A percentile compares a stretch with the other conserved stretches of the same genome.
Conservation (phyloP, 1,284 basidiomycete species). For the Pascua sp. region DNA sequence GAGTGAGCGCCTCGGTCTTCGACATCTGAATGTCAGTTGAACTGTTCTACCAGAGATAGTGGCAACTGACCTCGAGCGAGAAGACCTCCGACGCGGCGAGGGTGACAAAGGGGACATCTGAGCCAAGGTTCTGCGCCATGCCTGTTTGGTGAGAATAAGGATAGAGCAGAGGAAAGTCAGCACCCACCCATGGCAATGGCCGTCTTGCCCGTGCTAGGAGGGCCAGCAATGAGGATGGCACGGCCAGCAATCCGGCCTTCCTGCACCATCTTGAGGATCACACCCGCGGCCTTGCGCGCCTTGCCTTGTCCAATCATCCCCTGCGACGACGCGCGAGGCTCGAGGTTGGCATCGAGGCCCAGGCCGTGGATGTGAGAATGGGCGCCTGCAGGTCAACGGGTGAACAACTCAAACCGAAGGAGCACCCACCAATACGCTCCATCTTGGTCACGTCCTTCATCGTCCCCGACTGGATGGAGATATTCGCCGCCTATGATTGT, state of each 20-base stretch:
- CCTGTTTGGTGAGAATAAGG: constrained; percentile 54
- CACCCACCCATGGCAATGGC: constrained; percentile 85
- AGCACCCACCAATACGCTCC: constrained; percentile 78
- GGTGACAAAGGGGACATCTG: constrained; percentile 95
- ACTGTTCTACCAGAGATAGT: neutral
- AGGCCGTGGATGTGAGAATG: constrained; percentile 96
- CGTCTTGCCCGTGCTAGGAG: constrained; percentile 94
- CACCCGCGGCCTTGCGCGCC: constrained; percentile 92
- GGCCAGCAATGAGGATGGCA: constrained; percentile 92
- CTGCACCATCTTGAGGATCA: constrained; percentile 97
- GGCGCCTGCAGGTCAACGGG: constrained; percentile 59
- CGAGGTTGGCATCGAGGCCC: constrained; percentile 83
- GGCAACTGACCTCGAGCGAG: constrained; percentile 63
- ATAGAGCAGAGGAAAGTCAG: neutral
- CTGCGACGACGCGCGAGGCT: constrained; percentile 76
- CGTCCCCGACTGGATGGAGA: constrained; percentile 47
- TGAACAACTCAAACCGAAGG: neutral
- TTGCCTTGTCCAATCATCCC: constrained; percentile 96
- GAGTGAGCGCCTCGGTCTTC: constrained; percentile 96
- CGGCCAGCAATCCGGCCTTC: constrained; percentile 91
- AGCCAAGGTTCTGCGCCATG: constrained; percentile 91
- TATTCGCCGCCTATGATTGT: constrained; percentile 46
- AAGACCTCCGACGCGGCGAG: constrained; percentile 97
- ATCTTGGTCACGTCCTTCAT: constrained; percentile 88
- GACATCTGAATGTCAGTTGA: constrained; percentile 62